Evolutionary conservation across 208 protist genomes (phyloP), one percentile per base, ranked within the genome.

Genomic region (Balamuthia mandrillaris): DNA sequence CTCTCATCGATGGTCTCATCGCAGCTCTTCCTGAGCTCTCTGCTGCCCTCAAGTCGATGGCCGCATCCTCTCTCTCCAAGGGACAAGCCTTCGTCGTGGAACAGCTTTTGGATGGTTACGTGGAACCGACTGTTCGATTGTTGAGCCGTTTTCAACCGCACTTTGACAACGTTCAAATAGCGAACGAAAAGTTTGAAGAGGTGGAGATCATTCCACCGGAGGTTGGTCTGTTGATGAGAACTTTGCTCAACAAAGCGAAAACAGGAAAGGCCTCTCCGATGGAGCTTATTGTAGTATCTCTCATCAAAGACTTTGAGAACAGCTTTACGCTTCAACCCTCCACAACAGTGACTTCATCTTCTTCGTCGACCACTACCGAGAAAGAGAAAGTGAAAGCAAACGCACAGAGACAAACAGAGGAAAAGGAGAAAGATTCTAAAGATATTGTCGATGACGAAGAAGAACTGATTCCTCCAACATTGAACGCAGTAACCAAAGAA

Each of bases 141-240:
- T n/a, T 70, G 3, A 31, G 35, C 42, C 52, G 37, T 9, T 52
- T 65, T 24, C 60, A 60, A 2, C 58, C 56, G 3, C n/a, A n/a
- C n/a, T n/a, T n/a, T n/a, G n/a, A n/a, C 56, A 24, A 16, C 16
- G 9, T 31, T 65, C 29, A 24, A 39, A 31, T 6, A 29, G 56
- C 7, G 56, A n/a, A n/a, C n/a, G n/a, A n/a, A n/a, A n/a, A n/a
- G n/a, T 52, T 54, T 27, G 42, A 35, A 29, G 79, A 70, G 31
- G 39, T 58, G 47, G 47, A 63, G n/a, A 47, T 86, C 39, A 39
- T 86, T 5, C 81, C 81, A 3, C 37, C 58, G 3, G 81, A 86
- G 52, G 12, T 79, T 12, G 49, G 74, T 51, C 47, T 86, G 27
- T 37, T 72, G 35, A 10, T 81, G 31, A 18, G 41, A 7, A 37